Base-by-base conservation (phyloP, 148 eudicot species). In the Camellia granthamiana region DNA sequence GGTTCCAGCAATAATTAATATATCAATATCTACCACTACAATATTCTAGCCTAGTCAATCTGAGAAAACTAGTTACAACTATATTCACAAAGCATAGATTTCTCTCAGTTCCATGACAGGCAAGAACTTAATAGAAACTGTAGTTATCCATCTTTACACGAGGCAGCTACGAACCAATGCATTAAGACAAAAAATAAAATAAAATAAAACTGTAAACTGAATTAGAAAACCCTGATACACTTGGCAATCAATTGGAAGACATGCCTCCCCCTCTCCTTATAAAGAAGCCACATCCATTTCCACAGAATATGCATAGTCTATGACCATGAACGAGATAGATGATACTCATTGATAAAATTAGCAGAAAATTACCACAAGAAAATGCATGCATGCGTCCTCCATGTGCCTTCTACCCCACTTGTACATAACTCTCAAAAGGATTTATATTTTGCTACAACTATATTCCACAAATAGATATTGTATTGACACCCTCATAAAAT, bases 151-250 rank as follows among this genome's bases (percentile, higher is more conserved):
- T 55, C 21, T 30, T 49, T n/a, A 23, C 41, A 21, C 2, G 42
- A 62, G 56, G 79, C 69, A 76, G 38, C 79, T 76, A 6, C 58
- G 30, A 61, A 19, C 58, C 21, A 47, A n/a, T 44, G 42, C 56
- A 47, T 6, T 10, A 47, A 61, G 12, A 46, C n/a, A 8, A 13
- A 16, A 46, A 10, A 62, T 3, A 4, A 62, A n/a, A 51, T 19
- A 49, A 51, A 71, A 71, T 3, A 58, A 30, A 30, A 30, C 1
- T 30, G 30, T 30, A 8, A 10, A 5, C 16, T 71, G 1, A 0
- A 13, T 21, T 16, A 47, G 11, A 42, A 69, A 44, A 4, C n/a
- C 54, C 2, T 11, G 54, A 44, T 69, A 69, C 44, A 47, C 54
- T 69, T 12, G 15, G 52, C 54, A 9, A 69, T 44, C 12, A 15